Conservation (phyloP, 331 rosid species). For the Pyracantha coccinea region DNA sequence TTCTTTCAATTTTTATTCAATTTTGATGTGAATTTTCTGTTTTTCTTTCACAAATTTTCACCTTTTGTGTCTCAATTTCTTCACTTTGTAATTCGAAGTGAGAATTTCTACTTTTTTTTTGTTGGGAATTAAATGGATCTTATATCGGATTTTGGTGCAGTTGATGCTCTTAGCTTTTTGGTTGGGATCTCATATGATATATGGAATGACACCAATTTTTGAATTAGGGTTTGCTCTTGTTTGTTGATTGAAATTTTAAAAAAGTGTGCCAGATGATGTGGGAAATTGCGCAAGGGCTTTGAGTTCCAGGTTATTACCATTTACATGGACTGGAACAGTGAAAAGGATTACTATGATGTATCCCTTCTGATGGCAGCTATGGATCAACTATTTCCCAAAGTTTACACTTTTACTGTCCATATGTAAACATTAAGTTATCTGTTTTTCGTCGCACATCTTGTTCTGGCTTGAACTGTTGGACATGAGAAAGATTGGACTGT, state of each 20-base stretch:
- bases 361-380: conserved; percentile 27
- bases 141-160: not conserved
- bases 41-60: not conserved
- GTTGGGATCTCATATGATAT: not conserved
- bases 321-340: conserved; percentile 10
- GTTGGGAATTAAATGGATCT: not conserved
- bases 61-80: not conserved
- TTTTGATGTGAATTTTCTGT: not conserved
- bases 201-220: not conserved
- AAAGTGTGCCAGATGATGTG: conserved; percentile 23
- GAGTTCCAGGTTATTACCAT: conserved; percentile 12
- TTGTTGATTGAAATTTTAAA: not conserved
- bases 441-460: not conserved
- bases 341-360: not conserved
- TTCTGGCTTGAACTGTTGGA: not conserved
- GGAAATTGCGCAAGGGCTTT: conserved; percentile 28
- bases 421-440: not conserved
- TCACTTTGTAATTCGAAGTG: not conserved
- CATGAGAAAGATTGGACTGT: not conserved
- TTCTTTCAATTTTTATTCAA: not conserved
- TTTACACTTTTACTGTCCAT: not conserved
- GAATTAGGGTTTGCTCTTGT: not conserved
- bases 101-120: not conserved
- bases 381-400: not conserved
- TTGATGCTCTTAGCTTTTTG: not conserved